These are phyloP conservation scores for Leishmania braziliensis DNA, from an alignment of 208 protist genomes.

Conservation along the genomic window DNA sequence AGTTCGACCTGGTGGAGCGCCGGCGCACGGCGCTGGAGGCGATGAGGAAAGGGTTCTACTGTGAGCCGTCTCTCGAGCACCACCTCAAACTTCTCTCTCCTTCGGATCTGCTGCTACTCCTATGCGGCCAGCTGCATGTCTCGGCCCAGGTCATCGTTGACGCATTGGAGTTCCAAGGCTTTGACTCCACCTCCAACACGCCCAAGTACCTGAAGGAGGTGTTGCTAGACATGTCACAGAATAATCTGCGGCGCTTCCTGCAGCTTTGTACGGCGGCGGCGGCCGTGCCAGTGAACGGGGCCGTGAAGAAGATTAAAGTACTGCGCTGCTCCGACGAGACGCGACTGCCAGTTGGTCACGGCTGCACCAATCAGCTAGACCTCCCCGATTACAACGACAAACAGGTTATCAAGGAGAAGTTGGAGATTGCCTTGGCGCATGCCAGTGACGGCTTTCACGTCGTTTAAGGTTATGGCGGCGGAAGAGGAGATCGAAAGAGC, in stretches of 20 bases:
- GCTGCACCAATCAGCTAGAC: slow-evolving; percentile 70
- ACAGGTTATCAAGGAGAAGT: slow-evolving; percentile 46
- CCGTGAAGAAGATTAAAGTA: slow-evolving; percentile 68
- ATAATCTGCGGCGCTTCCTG: slow-evolving; percentile 71
- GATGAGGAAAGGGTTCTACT: slow-evolving; percentile 59
- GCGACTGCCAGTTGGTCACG: slow-evolving; percentile 67
- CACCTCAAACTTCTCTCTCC: slow-evolving; percentile 65
- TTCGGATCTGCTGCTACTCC: slow-evolving; percentile 58
- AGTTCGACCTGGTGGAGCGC: slow-evolving; percentile 50
- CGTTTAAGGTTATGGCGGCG: slow-evolving; percentile 22
- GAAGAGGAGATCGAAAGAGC: background rate
- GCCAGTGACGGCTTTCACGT: slow-evolving; percentile 77
- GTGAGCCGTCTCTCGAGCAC: slow-evolving; percentile 30
- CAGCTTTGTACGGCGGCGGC: slow-evolving; percentile 66
- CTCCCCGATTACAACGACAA: slow-evolving; percentile 69
- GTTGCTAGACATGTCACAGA: slow-evolving; percentile 58
- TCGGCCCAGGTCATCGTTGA: slow-evolving; percentile 47
- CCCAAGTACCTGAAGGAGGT: slow-evolving; percentile 55
- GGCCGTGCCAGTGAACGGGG: slow-evolving; percentile 34
- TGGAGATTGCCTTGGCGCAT: slow-evolving; percentile 57
- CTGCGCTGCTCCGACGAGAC: slow-evolving; percentile 35
- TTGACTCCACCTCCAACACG: slow-evolving; percentile 47
- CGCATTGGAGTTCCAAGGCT: slow-evolving; percentile 64
- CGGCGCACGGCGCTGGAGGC: slow-evolving; percentile 44
- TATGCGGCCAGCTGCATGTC: slow-evolving; percentile 68